A percentile compares a stretch with the other conserved stretches of the same genome.
phyloP scores from a whole-genome alignment of 495 filamentous ascomycete species.

The Aspergillus conjunctus region DNA sequence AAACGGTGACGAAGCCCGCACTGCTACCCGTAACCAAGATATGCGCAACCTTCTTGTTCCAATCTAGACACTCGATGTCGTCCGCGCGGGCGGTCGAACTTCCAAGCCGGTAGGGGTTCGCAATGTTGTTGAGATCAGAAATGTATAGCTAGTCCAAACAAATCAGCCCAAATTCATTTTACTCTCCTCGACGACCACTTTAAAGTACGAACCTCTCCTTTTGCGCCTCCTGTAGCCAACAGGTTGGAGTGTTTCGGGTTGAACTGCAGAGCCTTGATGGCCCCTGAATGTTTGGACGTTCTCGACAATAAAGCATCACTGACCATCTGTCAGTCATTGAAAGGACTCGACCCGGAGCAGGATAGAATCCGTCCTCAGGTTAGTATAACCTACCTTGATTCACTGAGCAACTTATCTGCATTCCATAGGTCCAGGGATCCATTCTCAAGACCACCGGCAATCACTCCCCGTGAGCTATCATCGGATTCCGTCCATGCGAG shows the following conservation, averaged over 20 bases:
- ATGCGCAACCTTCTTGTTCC: slow-evolving; percentile 97
- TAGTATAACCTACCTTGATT: slow-evolving; percentile 49
- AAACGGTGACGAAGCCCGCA: slow-evolving; percentile 95
- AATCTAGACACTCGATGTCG: slow-evolving; percentile 92
- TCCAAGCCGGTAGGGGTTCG: slow-evolving; percentile 84
- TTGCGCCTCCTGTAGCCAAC: slow-evolving; percentile 87
- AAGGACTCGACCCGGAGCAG: neutral
- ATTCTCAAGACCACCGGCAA: slow-evolving; percentile 95
- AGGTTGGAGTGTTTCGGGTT: slow-evolving; percentile 93
- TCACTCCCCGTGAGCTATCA: slow-evolving; percentile 76
- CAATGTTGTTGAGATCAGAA: slow-evolving; percentile 86
- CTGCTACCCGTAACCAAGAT: slow-evolving; percentile 94
- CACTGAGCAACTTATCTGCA: slow-evolving; percentile 77
- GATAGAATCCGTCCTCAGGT: neutral
- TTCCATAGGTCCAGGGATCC: slow-evolving; percentile 96
- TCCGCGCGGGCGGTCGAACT: slow-evolving; percentile 85
- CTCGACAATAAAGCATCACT: slow-evolving; percentile 81
- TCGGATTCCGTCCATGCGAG: slow-evolving; percentile 88
- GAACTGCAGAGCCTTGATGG: slow-evolving; percentile 96
- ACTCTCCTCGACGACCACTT: neutral
- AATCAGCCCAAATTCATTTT: neutral
- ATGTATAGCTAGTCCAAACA: slow-evolving; percentile 66
- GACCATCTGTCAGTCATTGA: slow-evolving; percentile 29
- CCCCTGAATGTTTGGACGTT: slow-evolving; percentile 88
- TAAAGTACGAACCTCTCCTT: slow-evolving; percentile 67